Evolutionary conservation across 257 asterid genomes (phyloP).

Genomic region (Hygrophila difformis): DNA sequence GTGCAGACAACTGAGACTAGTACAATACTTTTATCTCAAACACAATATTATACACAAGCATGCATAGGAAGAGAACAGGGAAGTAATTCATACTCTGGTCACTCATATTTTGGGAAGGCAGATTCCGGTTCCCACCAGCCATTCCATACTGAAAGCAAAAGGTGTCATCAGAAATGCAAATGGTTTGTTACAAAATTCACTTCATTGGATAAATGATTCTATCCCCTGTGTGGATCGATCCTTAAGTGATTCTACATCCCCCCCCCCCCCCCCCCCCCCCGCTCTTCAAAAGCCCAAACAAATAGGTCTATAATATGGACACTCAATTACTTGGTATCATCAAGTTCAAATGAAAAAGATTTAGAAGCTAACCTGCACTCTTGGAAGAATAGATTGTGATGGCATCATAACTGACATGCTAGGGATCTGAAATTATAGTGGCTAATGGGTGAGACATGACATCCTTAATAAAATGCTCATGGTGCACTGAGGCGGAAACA

Average conservation of each 20-base stretch:
- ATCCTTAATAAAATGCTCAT: slow-evolving; percentile 7
- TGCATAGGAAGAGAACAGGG: background rate
- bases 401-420: slow-evolving; percentile 93
- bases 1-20: background rate
- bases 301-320: too few relatives aligned
- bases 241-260: too few relatives aligned
- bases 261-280: too few relatives aligned
- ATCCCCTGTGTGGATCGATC: too few relatives aligned
- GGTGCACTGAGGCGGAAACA: slow-evolving; percentile 5
- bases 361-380: slow-evolving; percentile 62
- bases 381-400: slow-evolving; percentile 63
- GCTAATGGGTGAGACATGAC: slow-evolving; percentile 17
- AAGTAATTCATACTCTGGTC: slow-evolving; percentile 62
- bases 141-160: slow-evolving; percentile 61
- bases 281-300: too few relatives aligned
- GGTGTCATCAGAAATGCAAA: slow-evolving; percentile 3
- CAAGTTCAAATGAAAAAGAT: slow-evolving; percentile 9
- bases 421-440: slow-evolving; percentile 53
- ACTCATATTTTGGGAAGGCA: slow-evolving; percentile 61
- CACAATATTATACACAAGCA: background rate
- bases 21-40: background rate
- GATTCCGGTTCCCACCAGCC: slow-evolving; percentile 58
- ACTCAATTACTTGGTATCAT: too few relatives aligned
- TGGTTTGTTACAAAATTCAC: background rate
- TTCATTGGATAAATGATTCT: background rate